Evolutionary conservation across 129 eudicot genomes (phyloP).

Genomic region (Flaveria linearis): DNA sequence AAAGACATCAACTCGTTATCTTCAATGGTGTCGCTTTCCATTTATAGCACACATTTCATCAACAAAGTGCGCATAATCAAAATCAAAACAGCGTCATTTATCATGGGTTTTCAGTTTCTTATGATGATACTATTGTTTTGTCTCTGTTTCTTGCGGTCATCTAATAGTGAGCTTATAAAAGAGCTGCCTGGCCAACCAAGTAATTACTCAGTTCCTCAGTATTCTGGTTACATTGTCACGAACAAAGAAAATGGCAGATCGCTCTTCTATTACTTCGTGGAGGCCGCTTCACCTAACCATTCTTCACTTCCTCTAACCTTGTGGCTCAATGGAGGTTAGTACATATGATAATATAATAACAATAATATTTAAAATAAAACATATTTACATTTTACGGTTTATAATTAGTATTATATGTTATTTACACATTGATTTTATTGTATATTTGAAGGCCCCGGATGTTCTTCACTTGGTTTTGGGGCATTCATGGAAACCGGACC

Average conservation of each 20-base stretch:
- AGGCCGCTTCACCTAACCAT: constrained; percentile 41
- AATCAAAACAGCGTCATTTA: constrained; percentile 4
- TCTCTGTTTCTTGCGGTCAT: constrained; percentile 6
- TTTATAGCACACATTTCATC: constrained; percentile 8
- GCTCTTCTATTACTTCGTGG: constrained; percentile 54
- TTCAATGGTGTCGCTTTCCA: constrained; percentile 21
- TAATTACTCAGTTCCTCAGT: constrained; percentile 39
- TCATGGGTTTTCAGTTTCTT: constrained; percentile 29
- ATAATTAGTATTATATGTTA: not conserved
- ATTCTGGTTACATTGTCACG: constrained; percentile 49
- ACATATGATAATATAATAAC: no score
- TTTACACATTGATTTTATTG: not conserved
- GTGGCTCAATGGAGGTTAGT: constrained; percentile 70
- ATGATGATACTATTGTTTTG: constrained; percentile 17
- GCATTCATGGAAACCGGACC: constrained; percentile 68
- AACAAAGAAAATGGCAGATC: constrained; percentile 45
- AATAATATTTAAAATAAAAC: not conserved
- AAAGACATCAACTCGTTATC: constrained; percentile 29
- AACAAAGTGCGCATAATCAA: not conserved
- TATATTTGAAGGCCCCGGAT: constrained; percentile 44
- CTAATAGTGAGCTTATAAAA: constrained; percentile 39
- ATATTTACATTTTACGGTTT: not conserved
- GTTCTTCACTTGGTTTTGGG: constrained; percentile 64
- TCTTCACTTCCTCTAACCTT: constrained; percentile 45
- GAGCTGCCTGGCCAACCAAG: constrained; percentile 54